Conservation (phyloP, 2,329 filamentous ascomycete genomes). For the Neoascochyta sp. region DNA sequence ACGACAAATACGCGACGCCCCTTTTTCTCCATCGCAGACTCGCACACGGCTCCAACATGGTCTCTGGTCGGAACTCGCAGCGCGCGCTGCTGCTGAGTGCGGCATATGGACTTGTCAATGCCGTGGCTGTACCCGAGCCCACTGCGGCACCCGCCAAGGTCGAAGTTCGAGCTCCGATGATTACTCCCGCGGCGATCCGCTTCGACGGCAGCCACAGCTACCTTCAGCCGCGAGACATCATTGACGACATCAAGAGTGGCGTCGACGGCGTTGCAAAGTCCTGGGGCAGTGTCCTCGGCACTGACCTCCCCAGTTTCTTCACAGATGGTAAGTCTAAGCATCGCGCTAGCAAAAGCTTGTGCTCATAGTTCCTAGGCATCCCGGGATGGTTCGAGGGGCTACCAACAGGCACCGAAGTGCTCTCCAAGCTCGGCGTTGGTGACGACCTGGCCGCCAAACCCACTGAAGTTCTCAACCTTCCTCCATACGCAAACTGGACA, state of each 20-base stretch:
- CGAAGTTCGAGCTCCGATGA: slow-evolving; percentile 26
- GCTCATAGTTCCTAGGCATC: slow-evolving; percentile 43
- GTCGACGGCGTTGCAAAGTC: slow-evolving; percentile 29
- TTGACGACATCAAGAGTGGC: slow-evolving; percentile 32
- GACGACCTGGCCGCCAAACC: slow-evolving; percentile 61
- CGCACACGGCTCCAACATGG: slow-evolving; percentile 11
- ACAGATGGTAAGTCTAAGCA: slow-evolving; percentile 27
- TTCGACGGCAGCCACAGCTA: slow-evolving; percentile 33
- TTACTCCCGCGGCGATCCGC: slow-evolving; percentile 34
- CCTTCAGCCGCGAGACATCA: slow-evolving; percentile 29
- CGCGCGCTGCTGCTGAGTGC: slow-evolving; percentile 21
- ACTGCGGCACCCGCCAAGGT: slow-evolving; percentile 30
- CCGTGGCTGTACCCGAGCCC: slow-evolving; percentile 30
- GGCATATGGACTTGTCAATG: slow-evolving; percentile 18
- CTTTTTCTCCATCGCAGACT: slow-evolving; percentile 1
- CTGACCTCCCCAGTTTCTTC: slow-evolving; percentile 36
- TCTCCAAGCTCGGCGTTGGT: slow-evolving; percentile 59
- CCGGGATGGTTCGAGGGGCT: slow-evolving; percentile 63
- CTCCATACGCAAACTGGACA: slow-evolving; percentile 70
- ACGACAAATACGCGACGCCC: background rate
- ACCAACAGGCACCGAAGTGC: slow-evolving; percentile 59
- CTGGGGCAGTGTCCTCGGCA: slow-evolving; percentile 33
- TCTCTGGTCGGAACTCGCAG: slow-evolving; percentile 10
- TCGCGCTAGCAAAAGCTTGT: slow-evolving; percentile 16
- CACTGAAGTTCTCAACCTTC: slow-evolving; percentile 68